Evolutionary conservation across 2,329 filamentous ascomycete species (phyloP).

Genomic region (Huntiella abstrusa): DNA sequence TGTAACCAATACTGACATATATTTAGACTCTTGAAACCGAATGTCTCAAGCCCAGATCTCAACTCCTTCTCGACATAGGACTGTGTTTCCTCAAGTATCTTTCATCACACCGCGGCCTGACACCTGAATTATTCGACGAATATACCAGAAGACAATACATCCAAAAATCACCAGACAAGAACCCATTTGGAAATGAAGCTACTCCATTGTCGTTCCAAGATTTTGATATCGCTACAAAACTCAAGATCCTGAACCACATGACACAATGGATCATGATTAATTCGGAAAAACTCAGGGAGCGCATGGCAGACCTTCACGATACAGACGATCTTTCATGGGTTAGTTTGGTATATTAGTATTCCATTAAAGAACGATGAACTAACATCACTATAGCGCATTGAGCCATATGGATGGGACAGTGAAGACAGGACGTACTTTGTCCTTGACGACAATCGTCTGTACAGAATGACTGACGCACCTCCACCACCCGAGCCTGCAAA

Average conservation of each 20-base stretch:
- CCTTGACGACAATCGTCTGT: slow-evolving; percentile 83
- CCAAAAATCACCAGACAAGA: slow-evolving; percentile 57
- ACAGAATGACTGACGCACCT: slow-evolving; percentile 64
- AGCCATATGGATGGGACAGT: slow-evolving; percentile 73
- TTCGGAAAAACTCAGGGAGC: slow-evolving; percentile 68
- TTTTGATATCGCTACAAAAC: slow-evolving; percentile 68
- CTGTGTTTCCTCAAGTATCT: slow-evolving; percentile 79
- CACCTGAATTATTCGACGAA: slow-evolving; percentile 76
- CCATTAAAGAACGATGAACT: too few species aligned
- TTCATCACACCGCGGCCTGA: slow-evolving; percentile 81
- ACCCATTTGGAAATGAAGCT: slow-evolving; percentile 72
- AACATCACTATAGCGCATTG: slow-evolving; percentile 37
- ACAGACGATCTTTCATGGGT: slow-evolving; percentile 72
- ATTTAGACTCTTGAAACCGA: slow-evolving; percentile 68
- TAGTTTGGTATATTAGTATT: slow-evolving; percentile 17
- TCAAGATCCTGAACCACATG: slow-evolving; percentile 67
- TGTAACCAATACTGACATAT: neutral
- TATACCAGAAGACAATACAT: slow-evolving; percentile 79
- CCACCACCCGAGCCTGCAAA: slow-evolving; percentile 40
- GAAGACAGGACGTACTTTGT: slow-evolving; percentile 78
- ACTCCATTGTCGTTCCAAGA: slow-evolving; percentile 54
- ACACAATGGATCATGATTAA: slow-evolving; percentile 79
- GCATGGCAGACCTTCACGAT: slow-evolving; percentile 67
- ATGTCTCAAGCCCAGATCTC: slow-evolving; percentile 63
- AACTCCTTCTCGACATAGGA: slow-evolving; percentile 60